Evolutionary conservation across 2,329 filamentous ascomycete genomes (phyloP), one percentile per base, ranked within the genome.

Genomic region (Aspergillus latus): DNA sequence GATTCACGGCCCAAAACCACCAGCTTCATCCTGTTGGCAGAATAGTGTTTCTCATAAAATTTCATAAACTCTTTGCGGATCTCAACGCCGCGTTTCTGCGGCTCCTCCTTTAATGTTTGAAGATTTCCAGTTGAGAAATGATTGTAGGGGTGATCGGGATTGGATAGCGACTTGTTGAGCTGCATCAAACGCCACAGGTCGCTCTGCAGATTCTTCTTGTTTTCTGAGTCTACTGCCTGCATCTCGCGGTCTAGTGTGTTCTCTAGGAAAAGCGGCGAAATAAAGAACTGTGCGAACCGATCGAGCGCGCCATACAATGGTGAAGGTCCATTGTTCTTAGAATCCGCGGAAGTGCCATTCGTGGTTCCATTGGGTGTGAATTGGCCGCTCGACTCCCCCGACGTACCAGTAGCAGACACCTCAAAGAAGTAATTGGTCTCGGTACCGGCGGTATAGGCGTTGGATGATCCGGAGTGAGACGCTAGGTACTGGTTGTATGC

Each of bases 361-460:
- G 63, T 60, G 3, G 62, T 58, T 45, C 67, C 66, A 51, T 64
- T 63, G n/a, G 62, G 66, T 11, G 68, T 68, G 36, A 59, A 67
- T 32, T 65, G 47, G 36, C 68, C 61, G 37, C 48, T 66, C n/a
- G 63, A 61, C 10, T 66, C 62, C 30, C 64, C 75, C 2, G 76
- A 72, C 45, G 78, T 78, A 10, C 88, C 84, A 49, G 90, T 90
- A 32, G 92, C 91, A 16, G 90, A 90, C 56, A 97, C 87, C 69
- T 99, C 94, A 72, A 99, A 99, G 76, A 90, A 97, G 78, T 96
- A 99, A 76, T 97, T 97, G 61, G 94, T 99, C 51, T 93, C 95
- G 1, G 91, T 96, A 4, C 90, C 82, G 13, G 89, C 92, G 1
- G 94, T 99, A 74, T 96, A 97, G 54, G 94, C 94, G 73, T 99